Base-by-base conservation (phyloP, 805 yeast species). In the Pichia eremophila region DNA sequence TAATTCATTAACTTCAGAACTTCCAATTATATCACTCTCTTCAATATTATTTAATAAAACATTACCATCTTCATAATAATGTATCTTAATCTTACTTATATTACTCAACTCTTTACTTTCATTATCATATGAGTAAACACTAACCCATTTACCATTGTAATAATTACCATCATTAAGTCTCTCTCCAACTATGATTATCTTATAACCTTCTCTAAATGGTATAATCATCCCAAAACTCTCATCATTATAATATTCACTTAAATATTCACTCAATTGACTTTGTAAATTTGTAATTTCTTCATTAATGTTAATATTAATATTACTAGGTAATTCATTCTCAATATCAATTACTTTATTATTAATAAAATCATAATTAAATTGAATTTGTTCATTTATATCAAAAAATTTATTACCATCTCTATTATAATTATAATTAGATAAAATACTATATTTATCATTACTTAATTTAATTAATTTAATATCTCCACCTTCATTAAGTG, bases 81-180 rank as follows among this genome's bases (percentile, higher is more conserved):
- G 99, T 39, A 90, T 83, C 54, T 86, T 90, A 32, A 89, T 74
- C 19, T 63, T 64, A 35, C 87, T 73, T 8, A 62, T 60, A 5
- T 95, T 96, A 3, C 54, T 55, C 15, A 85, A 51, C 8, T 61
- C 46, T 0, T 62, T 59, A 0, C 60, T 51, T 1, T 60, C 50
- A 11, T 10, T 10, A 4, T 55, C 8, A 66, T 59, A 65, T 87
- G 89, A 51, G 70, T 67, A 1, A 95, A 81, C 46, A 71, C 76
- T 96, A 96, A 88, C 60, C 96, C 97, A 89, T 61, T 80, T 77
- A 8, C 98, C 98, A 57, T 88, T 88, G 77, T 90, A 86, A 68
- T 72, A 89, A 68, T 91, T 91, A 38, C 75, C 72, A 41, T 85
- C 79, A 62, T 83, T 87, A 54, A 79, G 70, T 63, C 79, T 81